These are phyloP conservation scores for Hamamelis virginiana DNA, from an alignment of 164 flowering plant genomes.

Conservation along the genomic window DNA sequence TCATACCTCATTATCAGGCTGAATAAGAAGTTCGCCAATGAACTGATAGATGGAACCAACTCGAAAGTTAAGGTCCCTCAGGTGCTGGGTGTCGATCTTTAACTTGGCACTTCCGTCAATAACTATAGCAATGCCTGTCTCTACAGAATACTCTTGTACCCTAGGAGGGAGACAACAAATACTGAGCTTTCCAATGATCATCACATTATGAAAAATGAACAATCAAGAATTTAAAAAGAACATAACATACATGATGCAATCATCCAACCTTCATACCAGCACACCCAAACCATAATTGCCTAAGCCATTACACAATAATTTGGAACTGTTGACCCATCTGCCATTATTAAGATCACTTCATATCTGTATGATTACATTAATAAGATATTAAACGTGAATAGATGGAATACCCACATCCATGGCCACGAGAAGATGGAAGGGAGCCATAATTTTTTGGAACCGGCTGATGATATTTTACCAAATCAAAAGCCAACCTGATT, in stretches of 20 bases:
- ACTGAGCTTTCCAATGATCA: background rate
- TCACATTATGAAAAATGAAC: background rate
- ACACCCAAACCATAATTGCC: background rate
- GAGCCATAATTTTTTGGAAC: background rate
- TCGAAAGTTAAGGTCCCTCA: slow-evolving; percentile 61
- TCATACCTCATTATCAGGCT: slow-evolving; percentile 51
- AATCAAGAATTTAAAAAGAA: background rate
- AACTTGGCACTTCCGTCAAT: slow-evolving; percentile 57
- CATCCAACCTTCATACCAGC: background rate
- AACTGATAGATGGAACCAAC: slow-evolving; percentile 79
- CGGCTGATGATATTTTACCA: background rate
- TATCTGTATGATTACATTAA: background rate
- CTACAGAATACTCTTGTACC: slow-evolving; percentile 58
- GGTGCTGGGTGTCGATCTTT: slow-evolving; percentile 62
- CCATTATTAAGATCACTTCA: background rate
- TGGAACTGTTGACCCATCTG: background rate
- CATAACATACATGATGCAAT: background rate
- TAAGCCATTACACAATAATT: background rate
- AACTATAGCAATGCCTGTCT: slow-evolving; percentile 56
- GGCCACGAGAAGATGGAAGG: background rate
- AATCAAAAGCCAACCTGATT: background rate
- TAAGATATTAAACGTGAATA: background rate
- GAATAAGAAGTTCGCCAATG: slow-evolving; percentile 78
- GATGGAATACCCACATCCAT: background rate
- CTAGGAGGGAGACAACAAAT: slow-evolving; percentile 24